Evolutionary conservation across 192 early-diverging fungal species (phyloP).

Genomic region (Linnemannia exigua): DNA sequence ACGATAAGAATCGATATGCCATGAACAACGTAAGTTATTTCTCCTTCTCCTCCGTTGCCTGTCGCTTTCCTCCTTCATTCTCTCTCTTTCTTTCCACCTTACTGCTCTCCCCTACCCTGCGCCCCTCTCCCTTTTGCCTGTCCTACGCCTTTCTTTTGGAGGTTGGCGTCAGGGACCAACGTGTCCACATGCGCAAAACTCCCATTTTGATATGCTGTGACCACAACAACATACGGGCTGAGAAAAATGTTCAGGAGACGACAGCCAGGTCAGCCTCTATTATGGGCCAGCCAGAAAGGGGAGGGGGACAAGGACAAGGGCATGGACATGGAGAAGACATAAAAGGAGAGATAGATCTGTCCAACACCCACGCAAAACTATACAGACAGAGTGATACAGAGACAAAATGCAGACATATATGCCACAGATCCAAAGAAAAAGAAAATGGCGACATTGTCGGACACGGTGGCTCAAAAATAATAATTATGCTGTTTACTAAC

Average conservation of each 20-base stretch:
- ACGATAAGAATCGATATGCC: conserved; percentile 74
- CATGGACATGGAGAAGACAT: background rate
- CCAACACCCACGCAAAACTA: background rate
- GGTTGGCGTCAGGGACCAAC: background rate
- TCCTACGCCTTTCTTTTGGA: conserved; percentile 2
- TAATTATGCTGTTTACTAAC: background rate
- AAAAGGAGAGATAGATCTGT: background rate
- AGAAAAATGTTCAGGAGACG: conserved; percentile 2
- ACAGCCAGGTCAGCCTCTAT: background rate
- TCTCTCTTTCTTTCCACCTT: background rate
- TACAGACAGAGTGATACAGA: background rate
- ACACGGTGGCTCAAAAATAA: background rate
- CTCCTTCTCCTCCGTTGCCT: background rate
- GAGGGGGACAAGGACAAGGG: background rate
- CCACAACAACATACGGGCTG: background rate
- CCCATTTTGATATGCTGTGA: conserved; percentile 9
- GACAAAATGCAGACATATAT: background rate
- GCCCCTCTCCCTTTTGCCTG: background rate
- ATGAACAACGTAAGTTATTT: conserved; percentile 75
- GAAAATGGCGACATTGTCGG: background rate
- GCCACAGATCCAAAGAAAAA: background rate
- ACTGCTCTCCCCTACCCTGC: background rate
- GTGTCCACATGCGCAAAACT: conserved; percentile 8
- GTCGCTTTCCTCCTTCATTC: background rate
- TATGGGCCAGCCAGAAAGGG: background rate